A percentile compares a stretch with the other conserved stretches of the same genome.
phyloP scores from a whole-genome alignment of 179 eudicot species.

The Spinacia oleracea region DNA sequence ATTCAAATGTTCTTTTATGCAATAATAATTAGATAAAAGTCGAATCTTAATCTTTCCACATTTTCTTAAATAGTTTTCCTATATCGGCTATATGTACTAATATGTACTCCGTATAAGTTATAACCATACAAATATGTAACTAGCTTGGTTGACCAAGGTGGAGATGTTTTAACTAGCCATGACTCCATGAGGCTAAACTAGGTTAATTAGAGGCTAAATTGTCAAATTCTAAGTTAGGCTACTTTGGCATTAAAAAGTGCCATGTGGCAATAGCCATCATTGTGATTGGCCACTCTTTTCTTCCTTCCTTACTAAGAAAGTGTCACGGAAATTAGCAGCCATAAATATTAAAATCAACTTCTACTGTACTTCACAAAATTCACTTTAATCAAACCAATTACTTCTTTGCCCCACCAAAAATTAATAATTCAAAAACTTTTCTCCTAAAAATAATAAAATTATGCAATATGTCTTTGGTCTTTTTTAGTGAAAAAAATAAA shows the following conservation, averaged over 20 bases:
- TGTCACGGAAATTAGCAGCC: slow-evolving; percentile 25
- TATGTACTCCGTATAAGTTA: too few species aligned
- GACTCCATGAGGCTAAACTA: not conserved
- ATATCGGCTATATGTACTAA: too few species aligned
- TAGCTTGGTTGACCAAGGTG: not conserved
- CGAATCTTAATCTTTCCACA: too few species aligned
- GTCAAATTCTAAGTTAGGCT: slow-evolving; percentile 16
- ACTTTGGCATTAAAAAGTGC: slow-evolving; percentile 2
- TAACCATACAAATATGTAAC: too few species aligned
- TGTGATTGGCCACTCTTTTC: slow-evolving; percentile 25
- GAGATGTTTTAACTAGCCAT: not conserved
- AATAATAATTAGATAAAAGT: too few species aligned
- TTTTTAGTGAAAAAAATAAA: not conserved
- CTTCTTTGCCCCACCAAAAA: slow-evolving; percentile 15
- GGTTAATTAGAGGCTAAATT: not conserved
- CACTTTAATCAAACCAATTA: slow-evolving; percentile 31
- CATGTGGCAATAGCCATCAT: slow-evolving; percentile 7
- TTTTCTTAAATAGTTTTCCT: too few species aligned
- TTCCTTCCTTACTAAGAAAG: slow-evolving; percentile 37
- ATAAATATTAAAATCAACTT: slow-evolving; percentile 15
- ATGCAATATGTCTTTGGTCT: not conserved
- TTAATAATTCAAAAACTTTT: slow-evolving; percentile 25
- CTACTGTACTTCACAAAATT: slow-evolving; percentile 22
- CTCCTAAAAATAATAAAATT: not conserved
- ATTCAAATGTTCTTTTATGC: too few species aligned